Evolutionary conservation across 441 rosid genomes (phyloP).

Genomic region (Erodium texanum): DNA sequence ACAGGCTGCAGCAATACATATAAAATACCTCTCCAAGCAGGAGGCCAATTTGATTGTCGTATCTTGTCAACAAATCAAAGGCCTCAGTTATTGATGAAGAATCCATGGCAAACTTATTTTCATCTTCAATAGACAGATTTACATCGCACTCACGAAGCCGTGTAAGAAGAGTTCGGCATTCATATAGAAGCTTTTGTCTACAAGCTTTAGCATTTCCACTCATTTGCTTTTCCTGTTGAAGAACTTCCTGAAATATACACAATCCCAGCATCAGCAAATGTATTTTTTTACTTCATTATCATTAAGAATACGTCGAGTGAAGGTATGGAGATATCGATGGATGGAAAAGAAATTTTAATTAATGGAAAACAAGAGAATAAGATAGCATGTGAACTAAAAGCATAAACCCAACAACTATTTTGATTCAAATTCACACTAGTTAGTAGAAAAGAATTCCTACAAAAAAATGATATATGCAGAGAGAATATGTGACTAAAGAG

Average conservation of each 20-base stretch:
- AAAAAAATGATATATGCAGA: not conserved
- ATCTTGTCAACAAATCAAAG: constrained; percentile 62
- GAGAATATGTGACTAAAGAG: not conserved
- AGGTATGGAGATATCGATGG: not conserved
- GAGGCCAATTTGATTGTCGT: constrained; percentile 87
- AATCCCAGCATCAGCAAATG: constrained; percentile 8
- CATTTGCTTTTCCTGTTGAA: constrained; percentile 63
- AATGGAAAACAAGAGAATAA: not conserved
- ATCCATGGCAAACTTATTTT: constrained; percentile 51
- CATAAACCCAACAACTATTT: not conserved
- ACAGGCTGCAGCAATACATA: no score
- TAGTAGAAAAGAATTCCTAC: not conserved
- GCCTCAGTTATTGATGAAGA: constrained; percentile 73
- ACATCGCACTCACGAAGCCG: constrained; percentile 85
- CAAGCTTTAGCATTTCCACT: constrained; percentile 41
- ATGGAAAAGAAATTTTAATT: not conserved
- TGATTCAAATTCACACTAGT: no score
- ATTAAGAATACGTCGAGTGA: not conserved
- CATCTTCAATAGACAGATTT: constrained; percentile 69
- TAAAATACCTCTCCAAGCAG: constrained; percentile 80
- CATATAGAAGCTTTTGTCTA: constrained; percentile 67
- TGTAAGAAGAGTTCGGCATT: constrained; percentile 58
- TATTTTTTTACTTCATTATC: not conserved
- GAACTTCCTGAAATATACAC: constrained; percentile 40
- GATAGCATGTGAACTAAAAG: not conserved